Evolutionary conservation across 2,329 filamentous ascomycete species (phyloP).

Genomic region (Ophiobolus disseminans): DNA sequence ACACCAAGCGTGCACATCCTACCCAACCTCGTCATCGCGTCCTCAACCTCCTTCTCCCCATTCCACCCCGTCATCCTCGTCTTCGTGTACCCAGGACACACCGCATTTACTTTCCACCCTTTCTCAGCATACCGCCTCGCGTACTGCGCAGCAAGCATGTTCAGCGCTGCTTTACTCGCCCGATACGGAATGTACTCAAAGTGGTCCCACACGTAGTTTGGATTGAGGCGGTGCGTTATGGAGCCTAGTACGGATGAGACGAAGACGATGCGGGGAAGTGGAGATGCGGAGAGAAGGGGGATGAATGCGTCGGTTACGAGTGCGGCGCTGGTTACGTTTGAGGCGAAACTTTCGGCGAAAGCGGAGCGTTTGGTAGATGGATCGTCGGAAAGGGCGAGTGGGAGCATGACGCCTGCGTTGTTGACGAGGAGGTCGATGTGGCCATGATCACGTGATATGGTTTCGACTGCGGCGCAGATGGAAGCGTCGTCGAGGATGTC

Average conservation of each 20-base stretch:
- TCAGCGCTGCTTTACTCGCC: slow-evolving; percentile 13
- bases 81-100: slow-evolving; percentile 14
- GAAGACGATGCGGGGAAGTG: slow-evolving; percentile 11
- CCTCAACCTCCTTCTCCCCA: slow-evolving; percentile 12
- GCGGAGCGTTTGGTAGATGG: neutral
- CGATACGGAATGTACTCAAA: slow-evolving; percentile 2
- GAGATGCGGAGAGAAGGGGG: slow-evolving; percentile 9
- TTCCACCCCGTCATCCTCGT: slow-evolving; percentile 3
- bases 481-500: neutral
- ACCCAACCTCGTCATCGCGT: slow-evolving; percentile 15
- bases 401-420: neutral
- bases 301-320: slow-evolving; percentile 13
- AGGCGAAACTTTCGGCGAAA: slow-evolving; percentile 5
- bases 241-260: slow-evolving; percentile 11
- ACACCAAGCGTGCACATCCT: slow-evolving; percentile 14
- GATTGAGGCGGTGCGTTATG: slow-evolving; percentile 1
- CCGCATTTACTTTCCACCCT: slow-evolving; percentile 14
- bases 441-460: neutral
- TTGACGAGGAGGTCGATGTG: neutral
- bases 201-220: neutral
- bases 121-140: slow-evolving; percentile 3
- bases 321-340: slow-evolving; percentile 14
- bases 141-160: slow-evolving; percentile 13
- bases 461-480: neutral
- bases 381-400: neutral